Percentiles rank a stretch among this genome's conserved stretches.
Conservation (phyloP, 805 yeast genomes). For the Ogataea ramenticola region DNA sequence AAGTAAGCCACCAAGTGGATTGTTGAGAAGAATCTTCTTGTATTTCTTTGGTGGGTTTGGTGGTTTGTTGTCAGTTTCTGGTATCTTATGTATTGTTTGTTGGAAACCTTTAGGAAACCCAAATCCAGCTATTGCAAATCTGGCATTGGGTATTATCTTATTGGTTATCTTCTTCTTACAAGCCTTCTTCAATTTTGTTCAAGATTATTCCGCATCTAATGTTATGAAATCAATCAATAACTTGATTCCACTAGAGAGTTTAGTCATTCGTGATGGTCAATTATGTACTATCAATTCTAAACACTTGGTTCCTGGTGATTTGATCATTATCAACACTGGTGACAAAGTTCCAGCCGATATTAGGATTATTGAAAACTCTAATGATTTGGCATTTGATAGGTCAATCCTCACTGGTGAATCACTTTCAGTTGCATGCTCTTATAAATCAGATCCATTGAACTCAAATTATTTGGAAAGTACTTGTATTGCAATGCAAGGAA, state of each 20-base stretch:
- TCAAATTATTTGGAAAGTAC: conserved; percentile 35
- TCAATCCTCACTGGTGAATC: conserved; percentile 46
- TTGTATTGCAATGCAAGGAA: conserved; percentile 41
- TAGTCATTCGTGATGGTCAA: conserved; percentile 29
- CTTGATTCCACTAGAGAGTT: conserved; percentile 28
- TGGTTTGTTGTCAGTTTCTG: conserved; percentile 32
- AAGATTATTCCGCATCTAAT: conserved; percentile 39
- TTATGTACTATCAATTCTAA: conserved; percentile 23
- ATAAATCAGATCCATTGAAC: conserved; percentile 26
- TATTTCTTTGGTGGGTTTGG: conserved; percentile 47
- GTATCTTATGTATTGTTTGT: conserved; percentile 32
- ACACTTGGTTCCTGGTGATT: conserved; percentile 35
- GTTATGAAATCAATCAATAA: conserved; percentile 40
- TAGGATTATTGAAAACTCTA: conserved; percentile 30
- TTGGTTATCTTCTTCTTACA: not conserved
- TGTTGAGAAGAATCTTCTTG: conserved; percentile 25
- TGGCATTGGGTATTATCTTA: conserved; percentile 16
- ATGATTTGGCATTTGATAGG: conserved; percentile 36
- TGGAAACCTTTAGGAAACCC: conserved; percentile 46
- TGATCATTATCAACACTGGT: conserved; percentile 30
- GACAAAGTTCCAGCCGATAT: conserved; percentile 41
- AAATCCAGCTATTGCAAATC: conserved; percentile 32
- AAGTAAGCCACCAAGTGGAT: conserved; percentile 29
- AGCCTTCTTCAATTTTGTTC: conserved; percentile 13
- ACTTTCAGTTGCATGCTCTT: not conserved